A percentile compares a stretch with the other conserved stretches of the same genome.
phyloP scores from a whole-genome alignment of 805 yeast species.

The Cyberlindnera maritima region DNA sequence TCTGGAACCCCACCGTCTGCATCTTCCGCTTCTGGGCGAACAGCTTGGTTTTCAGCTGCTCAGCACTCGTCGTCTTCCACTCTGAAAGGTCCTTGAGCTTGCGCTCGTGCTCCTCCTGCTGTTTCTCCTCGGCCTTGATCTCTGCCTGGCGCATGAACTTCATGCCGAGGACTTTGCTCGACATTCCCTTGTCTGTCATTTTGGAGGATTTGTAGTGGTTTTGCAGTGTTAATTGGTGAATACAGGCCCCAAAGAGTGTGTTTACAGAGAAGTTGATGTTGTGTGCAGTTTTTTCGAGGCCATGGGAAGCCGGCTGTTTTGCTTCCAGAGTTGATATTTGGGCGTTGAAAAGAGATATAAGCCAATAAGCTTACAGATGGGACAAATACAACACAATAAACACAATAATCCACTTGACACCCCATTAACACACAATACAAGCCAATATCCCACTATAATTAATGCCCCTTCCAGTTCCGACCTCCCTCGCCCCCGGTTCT shows the following conservation, averaged over 20 bases:
- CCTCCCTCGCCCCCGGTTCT: neutral
- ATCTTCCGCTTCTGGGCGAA: constrained; percentile 30
- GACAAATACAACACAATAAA: too few species aligned
- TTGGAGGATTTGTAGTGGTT: neutral
- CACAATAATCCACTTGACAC: too few species aligned
- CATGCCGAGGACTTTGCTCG: constrained; percentile 81
- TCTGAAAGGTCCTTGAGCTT: constrained; percentile 43
- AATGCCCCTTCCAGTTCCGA: constrained; percentile 3
- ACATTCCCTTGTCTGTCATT: constrained; percentile 32
- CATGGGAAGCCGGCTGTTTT: too few species aligned
- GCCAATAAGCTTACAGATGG: too few species aligned
- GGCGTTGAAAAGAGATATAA: too few species aligned
- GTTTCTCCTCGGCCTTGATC: constrained; percentile 31
- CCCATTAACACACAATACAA: too few species aligned
- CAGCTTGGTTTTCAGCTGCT: constrained; percentile 28
- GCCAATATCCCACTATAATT: too few species aligned
- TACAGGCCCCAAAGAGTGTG: too few species aligned
- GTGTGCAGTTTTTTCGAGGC: too few species aligned
- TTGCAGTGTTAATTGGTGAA: neutral
- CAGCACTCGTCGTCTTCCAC: constrained; percentile 29
- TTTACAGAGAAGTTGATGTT: too few species aligned
- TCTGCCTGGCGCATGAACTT: constrained; percentile 60
- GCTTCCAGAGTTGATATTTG: too few species aligned
- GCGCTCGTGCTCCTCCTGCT: constrained; percentile 33
- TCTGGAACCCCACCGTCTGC: constrained; percentile 40